Evolutionary conservation across 495 filamentous ascomycete species (phyloP), one percentile per base, ranked within the genome.

Genomic region (Choiromyces venosus): DNA sequence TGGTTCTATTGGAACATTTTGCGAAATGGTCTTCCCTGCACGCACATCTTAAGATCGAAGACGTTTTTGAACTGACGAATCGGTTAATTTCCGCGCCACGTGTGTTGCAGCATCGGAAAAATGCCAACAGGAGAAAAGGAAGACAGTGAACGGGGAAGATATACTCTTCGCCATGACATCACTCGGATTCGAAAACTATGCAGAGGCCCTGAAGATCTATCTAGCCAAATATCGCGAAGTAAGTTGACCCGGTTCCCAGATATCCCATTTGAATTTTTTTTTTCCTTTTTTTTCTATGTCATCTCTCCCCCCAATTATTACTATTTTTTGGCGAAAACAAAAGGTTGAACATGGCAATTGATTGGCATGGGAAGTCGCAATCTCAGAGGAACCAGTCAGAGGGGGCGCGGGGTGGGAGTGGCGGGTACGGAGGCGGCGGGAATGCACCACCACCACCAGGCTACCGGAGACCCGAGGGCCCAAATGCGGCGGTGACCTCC

Each of bases 111-210:
- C 96, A 16, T 97, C 95, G 72, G 95, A 99, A 83, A 99, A 99
- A 84, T 99, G 95, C 81, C 95, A 97, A 80, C 96, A 97, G 83
- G 95, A 99, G 83, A 99, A 99, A 87, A 88, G 95, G 74, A 99
- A 99, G 84, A 99, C 95, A 0, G 95, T 99, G 73, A 99, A 99
- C 79, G 95, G 95, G 71, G 95, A 99, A 83, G 95, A 99, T 82
- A 99, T 99, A 73, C 84, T 99, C 44, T 98, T 97, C 82, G 95
- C 95, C 67, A 99, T 99, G 95, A 98, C 94, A 46, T 98, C 95
- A 33, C 89, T 98, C 68, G 95, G 95, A 6, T 99, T 99, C 82
- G 95, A 99, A 85, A 99, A 99, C 85, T 99, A 99, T 80, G 90
- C 93, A 46, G 95, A 99, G 82, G 95, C 95, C 35, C 87, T 99